A percentile compares a stretch with the other conserved stretches of the same genome.
These are phyloP conservation scores for Ceratobasidium sp. DNA, from an alignment of 1,284 basidiomycete genomes.

Conservation along the genomic window DNA sequence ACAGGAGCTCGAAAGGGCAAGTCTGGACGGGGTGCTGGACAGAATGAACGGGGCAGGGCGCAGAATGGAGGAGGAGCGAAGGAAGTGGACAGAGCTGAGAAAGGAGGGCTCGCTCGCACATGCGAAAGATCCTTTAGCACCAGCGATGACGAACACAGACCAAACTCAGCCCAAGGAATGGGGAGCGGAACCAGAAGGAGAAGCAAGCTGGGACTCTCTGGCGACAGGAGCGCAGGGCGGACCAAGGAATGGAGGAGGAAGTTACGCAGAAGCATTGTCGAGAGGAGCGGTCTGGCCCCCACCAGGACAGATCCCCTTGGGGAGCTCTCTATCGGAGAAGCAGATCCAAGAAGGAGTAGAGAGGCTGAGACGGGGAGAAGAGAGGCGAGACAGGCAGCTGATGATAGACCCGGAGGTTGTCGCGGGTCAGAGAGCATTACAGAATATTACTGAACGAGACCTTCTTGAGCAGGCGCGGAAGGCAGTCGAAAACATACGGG, in stretches of 20 bases:
- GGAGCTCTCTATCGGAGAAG: background rate
- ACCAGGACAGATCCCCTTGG: background rate
- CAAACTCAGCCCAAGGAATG: background rate
- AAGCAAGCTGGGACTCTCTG: background rate
- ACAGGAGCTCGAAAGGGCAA: background rate
- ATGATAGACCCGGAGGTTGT: constrained; percentile 1
- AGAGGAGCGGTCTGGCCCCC: background rate
- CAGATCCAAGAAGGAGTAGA: background rate
- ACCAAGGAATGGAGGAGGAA: background rate
- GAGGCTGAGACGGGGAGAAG: background rate
- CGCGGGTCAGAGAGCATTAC: background rate
- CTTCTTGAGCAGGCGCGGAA: background rate
- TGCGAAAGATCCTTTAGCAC: no score
- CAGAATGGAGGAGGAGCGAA: no score
- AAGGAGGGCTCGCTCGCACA: background rate
- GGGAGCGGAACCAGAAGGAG: background rate
- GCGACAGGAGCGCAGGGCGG: background rate
- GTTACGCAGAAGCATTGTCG: background rate
- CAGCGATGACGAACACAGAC: background rate
- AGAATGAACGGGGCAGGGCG: no score
- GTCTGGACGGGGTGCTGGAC: background rate
- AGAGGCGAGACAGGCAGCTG: constrained; percentile 3
- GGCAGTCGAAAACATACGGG: background rate
- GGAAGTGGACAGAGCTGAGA: background rate
- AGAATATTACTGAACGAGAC: background rate